Conservation (phyloP, 2,329 filamentous ascomycete genomes). For the Grosmannia serpens region DNA sequence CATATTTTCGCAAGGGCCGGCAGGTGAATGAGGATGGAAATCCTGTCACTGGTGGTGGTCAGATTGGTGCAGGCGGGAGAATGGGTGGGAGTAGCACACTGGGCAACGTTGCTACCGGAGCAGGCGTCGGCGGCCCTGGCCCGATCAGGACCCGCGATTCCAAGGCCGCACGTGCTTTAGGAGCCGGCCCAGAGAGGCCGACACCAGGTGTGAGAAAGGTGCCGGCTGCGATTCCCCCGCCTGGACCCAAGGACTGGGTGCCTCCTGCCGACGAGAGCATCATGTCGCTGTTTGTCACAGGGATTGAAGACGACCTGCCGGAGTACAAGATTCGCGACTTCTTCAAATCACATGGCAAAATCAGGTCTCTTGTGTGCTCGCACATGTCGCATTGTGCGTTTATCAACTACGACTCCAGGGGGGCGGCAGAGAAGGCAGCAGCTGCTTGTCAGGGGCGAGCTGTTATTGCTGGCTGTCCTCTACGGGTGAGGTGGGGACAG, state of each 20-base stretch:
- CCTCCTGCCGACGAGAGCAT: slow-evolving; percentile 78
- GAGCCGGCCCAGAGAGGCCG: slow-evolving; percentile 32
- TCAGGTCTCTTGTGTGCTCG: slow-evolving; percentile 87
- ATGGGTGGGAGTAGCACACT: neutral
- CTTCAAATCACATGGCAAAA: slow-evolving; percentile 78
- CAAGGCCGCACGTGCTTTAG: slow-evolving; percentile 36
- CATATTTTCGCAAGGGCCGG: slow-evolving; percentile 85
- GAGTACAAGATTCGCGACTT: slow-evolving; percentile 85
- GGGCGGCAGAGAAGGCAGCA: slow-evolving; percentile 77
- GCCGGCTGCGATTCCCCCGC: slow-evolving; percentile 61
- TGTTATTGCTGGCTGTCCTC: slow-evolving; percentile 79
- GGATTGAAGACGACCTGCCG: slow-evolving; percentile 89
- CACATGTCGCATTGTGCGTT: slow-evolving; percentile 97
- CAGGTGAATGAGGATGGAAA: slow-evolving; percentile 51
- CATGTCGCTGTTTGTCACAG: slow-evolving; percentile 88
- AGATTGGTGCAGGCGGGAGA: slow-evolving; percentile 18
- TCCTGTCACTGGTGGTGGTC: slow-evolving; percentile 20
- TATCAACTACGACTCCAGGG: slow-evolving; percentile 80
- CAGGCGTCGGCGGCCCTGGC: slow-evolving; percentile 52
- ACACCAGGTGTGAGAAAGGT: slow-evolving; percentile 40
- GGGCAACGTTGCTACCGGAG: slow-evolving; percentile 38
- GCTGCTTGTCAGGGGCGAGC: slow-evolving; percentile 76
- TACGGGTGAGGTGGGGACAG: slow-evolving; percentile 85
- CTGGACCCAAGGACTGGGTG: slow-evolving; percentile 71
- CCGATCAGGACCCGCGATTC: slow-evolving; percentile 68